Conservation (phyloP, 2,329 filamentous ascomycete genomes). For the Fusarium poae region DNA sequence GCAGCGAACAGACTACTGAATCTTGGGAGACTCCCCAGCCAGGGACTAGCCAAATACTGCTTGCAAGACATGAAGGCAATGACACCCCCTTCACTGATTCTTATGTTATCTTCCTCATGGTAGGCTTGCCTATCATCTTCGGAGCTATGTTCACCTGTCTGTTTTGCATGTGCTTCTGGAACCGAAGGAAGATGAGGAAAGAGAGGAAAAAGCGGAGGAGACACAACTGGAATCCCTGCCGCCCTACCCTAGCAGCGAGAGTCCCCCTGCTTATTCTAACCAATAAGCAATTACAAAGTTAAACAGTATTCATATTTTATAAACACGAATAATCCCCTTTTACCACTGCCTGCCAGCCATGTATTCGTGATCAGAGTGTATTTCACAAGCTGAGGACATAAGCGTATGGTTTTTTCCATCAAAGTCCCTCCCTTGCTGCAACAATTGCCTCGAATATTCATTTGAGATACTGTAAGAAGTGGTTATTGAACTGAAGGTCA, state of each 20-base stretch:
- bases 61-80: neutral
- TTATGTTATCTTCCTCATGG: neutral
- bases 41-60: neutral
- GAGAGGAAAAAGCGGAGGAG: neutral
- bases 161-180: slow-evolving; percentile 4
- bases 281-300: neutral
- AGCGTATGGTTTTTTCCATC: too few relatives aligned
- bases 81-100: neutral
- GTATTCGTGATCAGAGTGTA: neutral
- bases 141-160: neutral
- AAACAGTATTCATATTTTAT: neutral
- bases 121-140: neutral
- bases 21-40: neutral
- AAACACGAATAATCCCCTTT: neutral
- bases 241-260: neutral
- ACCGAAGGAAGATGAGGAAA: slow-evolving; percentile 2
- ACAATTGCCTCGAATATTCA: too few relatives aligned
- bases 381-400: too few relatives aligned
- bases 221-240: neutral
- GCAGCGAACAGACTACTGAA: neutral
- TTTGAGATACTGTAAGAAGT: too few relatives aligned
- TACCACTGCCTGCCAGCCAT: neutral
- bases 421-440: too few relatives aligned
- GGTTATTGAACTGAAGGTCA: too few relatives aligned
- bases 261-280: neutral